Conservation (phyloP, 208 protist genomes). For the Endotrypanum monterogeii region DNA sequence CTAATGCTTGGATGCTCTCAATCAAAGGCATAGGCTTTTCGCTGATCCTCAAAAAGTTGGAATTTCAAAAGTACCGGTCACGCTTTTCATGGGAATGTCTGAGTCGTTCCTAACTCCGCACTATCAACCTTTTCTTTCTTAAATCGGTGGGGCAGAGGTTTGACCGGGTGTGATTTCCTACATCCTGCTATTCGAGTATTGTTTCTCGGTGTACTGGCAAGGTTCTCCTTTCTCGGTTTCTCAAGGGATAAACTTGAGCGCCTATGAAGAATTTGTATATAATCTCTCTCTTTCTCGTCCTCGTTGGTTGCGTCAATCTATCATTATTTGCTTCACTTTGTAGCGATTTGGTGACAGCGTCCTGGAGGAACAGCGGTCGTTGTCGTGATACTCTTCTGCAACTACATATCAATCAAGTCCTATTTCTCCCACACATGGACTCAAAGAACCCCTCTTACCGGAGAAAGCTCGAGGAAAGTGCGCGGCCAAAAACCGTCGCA, state of each 20-base stretch:
- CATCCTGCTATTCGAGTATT: no score
- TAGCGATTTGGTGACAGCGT: not conserved
- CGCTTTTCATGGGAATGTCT: not conserved
- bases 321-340: not conserved
- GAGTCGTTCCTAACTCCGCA: not conserved
- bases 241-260: not conserved
- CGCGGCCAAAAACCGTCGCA: slow-evolving; percentile 39
- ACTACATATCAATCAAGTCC: not conserved
- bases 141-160: no score
- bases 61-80: slow-evolving; percentile 1
- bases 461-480: slow-evolving; percentile 55
- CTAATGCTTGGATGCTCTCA: not conserved
- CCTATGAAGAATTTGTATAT: not conserved
- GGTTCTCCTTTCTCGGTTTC: not conserved
- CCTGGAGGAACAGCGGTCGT: not conserved
- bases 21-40: no score
- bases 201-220: no score
- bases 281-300: not conserved
- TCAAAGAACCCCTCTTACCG: slow-evolving; percentile 24
- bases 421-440: slow-evolving; percentile 9
- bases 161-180: no score
- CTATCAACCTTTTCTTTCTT: not conserved
- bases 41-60: not conserved
- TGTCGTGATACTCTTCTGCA: not conserved
- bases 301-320: not conserved